These are phyloP conservation scores for Dactylellina leptospora DNA, from an alignment of 2,329 filamentous ascomycete genomes.

Conservation along the genomic window DNA sequence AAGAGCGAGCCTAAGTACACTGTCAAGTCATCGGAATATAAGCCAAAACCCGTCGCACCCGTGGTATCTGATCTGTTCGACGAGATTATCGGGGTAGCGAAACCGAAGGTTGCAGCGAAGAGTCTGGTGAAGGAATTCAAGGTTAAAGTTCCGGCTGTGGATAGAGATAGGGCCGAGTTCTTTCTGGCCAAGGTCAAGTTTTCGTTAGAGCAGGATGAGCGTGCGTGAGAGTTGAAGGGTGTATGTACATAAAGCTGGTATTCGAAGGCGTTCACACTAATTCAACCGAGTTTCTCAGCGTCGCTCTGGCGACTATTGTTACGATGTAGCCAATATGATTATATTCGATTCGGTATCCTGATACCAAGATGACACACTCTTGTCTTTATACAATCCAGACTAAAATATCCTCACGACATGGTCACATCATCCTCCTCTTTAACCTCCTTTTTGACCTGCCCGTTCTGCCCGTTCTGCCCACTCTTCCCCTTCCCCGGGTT, in stretches of 20 bases:
- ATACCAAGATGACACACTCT: background rate
- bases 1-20: slow-evolving; percentile 75
- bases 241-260: background rate
- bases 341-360: background rate
- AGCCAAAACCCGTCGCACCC: slow-evolving; percentile 58
- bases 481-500: slow-evolving; percentile 68
- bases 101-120: slow-evolving; percentile 60
- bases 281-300: background rate
- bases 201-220: slow-evolving; percentile 81
- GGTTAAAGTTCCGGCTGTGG: slow-evolving; percentile 77
- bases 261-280: slow-evolving; percentile 2
- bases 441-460: slow-evolving; percentile 15
- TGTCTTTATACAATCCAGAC: no score
- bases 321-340: background rate
- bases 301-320: background rate
- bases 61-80: slow-evolving; percentile 80
- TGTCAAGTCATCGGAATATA: slow-evolving; percentile 63
- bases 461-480: background rate
- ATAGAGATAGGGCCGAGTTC: slow-evolving; percentile 80
- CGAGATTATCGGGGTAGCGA: slow-evolving; percentile 69
- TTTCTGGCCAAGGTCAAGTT: slow-evolving; percentile 89
- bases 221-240: slow-evolving; percentile 65
- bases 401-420: no score
- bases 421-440: slow-evolving; percentile 45
- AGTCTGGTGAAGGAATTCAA: slow-evolving; percentile 79